Percentiles rank a stretch among this genome's conserved stretches.
These are phyloP conservation scores for Candida vartiovaarae DNA, from an alignment of 805 yeast genomes.

Conservation along the genomic window DNA sequence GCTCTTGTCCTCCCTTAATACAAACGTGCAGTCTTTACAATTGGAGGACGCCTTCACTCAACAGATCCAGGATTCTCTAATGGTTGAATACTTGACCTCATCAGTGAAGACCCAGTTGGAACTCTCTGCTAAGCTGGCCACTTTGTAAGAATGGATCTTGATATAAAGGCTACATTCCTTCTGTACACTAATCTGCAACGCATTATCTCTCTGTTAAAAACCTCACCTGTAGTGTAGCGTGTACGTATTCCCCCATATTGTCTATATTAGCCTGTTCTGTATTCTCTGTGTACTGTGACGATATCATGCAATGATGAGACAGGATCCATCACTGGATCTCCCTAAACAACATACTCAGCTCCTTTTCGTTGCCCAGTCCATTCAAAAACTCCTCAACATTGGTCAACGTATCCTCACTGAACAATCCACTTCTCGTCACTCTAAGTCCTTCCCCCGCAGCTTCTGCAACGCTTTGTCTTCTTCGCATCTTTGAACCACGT, in stretches of 20 bases:
- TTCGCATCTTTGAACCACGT: constrained; percentile 32
- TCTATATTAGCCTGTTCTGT: not conserved
- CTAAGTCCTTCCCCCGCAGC: constrained; percentile 73
- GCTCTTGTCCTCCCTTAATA: constrained; percentile 50
- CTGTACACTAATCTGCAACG: not conserved
- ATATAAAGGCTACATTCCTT: constrained; percentile 20
- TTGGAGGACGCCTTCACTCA: constrained; percentile 51
- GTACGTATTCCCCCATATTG: no score
- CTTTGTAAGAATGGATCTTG: constrained; percentile 22
- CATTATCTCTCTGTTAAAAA: not conserved
- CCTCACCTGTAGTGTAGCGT: not conserved
- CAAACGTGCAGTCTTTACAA: constrained; percentile 41
- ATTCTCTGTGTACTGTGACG: not conserved
- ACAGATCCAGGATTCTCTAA: constrained; percentile 72
- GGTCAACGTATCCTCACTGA: constrained; percentile 65
- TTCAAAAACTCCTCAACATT: constrained; percentile 67
- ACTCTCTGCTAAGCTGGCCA: constrained; percentile 66
- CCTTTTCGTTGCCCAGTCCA: constrained; percentile 40
- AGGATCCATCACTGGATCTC: not conserved
- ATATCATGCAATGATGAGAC: not conserved
- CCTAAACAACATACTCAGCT: constrained; percentile 30
- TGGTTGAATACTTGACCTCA: constrained; percentile 76
- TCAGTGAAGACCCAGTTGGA: constrained; percentile 82
- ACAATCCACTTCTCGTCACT: constrained; percentile 68
- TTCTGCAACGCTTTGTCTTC: constrained; percentile 64